Percentiles rank a stretch among this genome's conserved stretches.
phyloP scores from a whole-genome alignment of 1,284 basidiomycete genomes.

The Ceratobasidium sp. region DNA sequence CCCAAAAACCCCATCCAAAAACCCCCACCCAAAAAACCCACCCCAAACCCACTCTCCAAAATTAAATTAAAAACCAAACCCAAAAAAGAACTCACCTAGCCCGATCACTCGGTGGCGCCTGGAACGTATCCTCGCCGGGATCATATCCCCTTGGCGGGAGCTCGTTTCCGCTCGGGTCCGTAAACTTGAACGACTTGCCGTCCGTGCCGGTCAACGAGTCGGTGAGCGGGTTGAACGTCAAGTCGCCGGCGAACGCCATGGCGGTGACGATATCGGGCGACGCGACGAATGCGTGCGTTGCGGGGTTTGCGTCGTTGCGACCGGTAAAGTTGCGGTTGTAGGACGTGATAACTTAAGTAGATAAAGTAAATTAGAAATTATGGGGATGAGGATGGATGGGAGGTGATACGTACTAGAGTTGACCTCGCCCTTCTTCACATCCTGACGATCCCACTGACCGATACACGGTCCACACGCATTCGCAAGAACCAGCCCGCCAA shows the following conservation, averaged over 20 bases:
- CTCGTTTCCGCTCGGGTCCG: conserved; percentile 88
- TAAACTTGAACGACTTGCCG: conserved; percentile 98
- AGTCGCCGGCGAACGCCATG: conserved; percentile 92
- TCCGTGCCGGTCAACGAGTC: conserved; percentile 90
- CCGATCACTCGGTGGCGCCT: conserved; percentile 91
- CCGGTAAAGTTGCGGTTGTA: conserved; percentile 99
- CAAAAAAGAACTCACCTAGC: conserved; percentile 56
- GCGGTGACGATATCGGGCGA: conserved; percentile 99
- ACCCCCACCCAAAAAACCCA: background rate
- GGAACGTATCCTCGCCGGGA: conserved; percentile 97
- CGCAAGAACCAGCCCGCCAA: conserved; percentile 94
- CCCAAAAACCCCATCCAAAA: background rate
- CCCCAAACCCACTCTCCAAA: background rate
- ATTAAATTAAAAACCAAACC: background rate
- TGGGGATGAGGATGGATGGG: too few relatives aligned
- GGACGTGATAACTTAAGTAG: conserved; percentile 98
- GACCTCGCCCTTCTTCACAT: conserved; percentile 95
- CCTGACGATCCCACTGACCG: conserved; percentile 98
- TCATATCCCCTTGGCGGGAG: conserved; percentile 96
- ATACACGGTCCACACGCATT: conserved; percentile 99
- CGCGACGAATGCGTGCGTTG: conserved; percentile 98
- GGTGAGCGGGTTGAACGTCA: conserved; percentile 97
- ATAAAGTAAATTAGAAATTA: too few relatives aligned
- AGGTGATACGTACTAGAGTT: conserved; percentile 96
- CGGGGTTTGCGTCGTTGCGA: conserved; percentile 99